Evolutionary conservation across 352 stramenopile genomes (phyloP).

Genomic region (Phytophthora sp.): DNA sequence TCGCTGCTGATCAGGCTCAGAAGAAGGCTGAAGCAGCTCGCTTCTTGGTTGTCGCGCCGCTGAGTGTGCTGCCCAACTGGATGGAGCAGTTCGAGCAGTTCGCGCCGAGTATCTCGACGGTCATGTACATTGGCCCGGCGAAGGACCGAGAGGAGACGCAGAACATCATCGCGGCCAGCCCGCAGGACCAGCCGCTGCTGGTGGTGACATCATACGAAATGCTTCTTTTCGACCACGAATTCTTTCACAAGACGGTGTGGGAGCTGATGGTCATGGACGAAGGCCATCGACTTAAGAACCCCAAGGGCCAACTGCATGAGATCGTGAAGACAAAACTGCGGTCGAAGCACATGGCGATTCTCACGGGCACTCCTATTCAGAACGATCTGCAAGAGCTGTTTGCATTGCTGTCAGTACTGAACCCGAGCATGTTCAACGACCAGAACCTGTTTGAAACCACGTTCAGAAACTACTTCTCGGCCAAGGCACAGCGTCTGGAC

Average conservation of each 20-base stretch:
- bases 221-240: conserved; percentile 62
- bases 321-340: conserved; percentile 46
- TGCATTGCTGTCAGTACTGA: conserved; percentile 76
- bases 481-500: conserved; percentile 60
- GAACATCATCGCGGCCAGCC: conserved; percentile 13
- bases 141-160: conserved; percentile 48
- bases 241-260: conserved; percentile 58
- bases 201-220: conserved; percentile 81
- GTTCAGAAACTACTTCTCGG: conserved; percentile 71
- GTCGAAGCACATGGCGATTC: conserved; percentile 56
- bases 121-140: conserved; percentile 65
- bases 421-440: conserved; percentile 86
- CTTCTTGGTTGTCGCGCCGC: conserved; percentile 69
- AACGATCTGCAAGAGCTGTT: conserved; percentile 88
- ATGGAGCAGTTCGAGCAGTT: conserved; percentile 81
- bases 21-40: conserved; percentile 8
- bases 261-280: conserved; percentile 85
- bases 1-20: conserved; percentile 16
- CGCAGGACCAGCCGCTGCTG: conserved; percentile 42
- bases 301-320: conserved; percentile 59
- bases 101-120: conserved; percentile 53
- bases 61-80: conserved; percentile 88
- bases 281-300: conserved; percentile 91
- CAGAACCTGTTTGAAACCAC: conserved; percentile 52
- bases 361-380: conserved; percentile 90